Base-by-base conservation (phyloP, 1,284 basidiomycete species). In the Tilletia indica region DNA sequence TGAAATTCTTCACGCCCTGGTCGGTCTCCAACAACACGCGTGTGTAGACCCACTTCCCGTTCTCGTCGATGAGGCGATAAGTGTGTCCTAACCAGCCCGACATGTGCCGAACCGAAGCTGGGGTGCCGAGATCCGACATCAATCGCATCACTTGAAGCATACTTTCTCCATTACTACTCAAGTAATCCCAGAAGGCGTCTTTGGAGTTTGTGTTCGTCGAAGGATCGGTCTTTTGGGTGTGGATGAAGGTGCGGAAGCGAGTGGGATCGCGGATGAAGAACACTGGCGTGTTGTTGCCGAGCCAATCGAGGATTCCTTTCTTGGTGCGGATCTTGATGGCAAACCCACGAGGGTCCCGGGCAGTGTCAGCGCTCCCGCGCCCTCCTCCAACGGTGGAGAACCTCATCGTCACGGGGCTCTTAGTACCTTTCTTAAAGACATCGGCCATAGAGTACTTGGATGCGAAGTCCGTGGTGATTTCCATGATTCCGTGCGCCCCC, bases 371-470 rank as follows among this genome's bases (percentile, higher is more conserved):
- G 19, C 73, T 74, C 0, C 80, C 80, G 16, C 71, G 71, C 70
- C 74, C 78, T 49, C 78, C 78, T 49, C 75, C 78, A 39, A 79
- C 75, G 47, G 78, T 81, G 12, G 76, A 78, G 68, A 81, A 80
- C 5, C 80, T 75, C 4, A 68, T 74, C 3, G 75, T 74, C 51
- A 76, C 70, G 67, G 78, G 74, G 8, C 72, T 73, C 51, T 73
- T 64, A 5, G 70, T 77, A 38, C 76, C 66, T 34, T 61, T 51
- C 64, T 38, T 67, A 42, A 81, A 81, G 39, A 79, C 58, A 38
- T 73, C 64, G 66, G 78, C 76, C 3, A 72, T 34, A 49, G 72
- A 74, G 19, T 79, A 64, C 9, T 64, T 64, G 51, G 34, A 78
- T 70, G 9, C 76, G 73, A 73, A 79, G 79, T 11, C 73, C 72